These are phyloP conservation scores for Xylaria curta DNA, from an alignment of 495 filamentous ascomycete genomes.

Conservation along the genomic window DNA sequence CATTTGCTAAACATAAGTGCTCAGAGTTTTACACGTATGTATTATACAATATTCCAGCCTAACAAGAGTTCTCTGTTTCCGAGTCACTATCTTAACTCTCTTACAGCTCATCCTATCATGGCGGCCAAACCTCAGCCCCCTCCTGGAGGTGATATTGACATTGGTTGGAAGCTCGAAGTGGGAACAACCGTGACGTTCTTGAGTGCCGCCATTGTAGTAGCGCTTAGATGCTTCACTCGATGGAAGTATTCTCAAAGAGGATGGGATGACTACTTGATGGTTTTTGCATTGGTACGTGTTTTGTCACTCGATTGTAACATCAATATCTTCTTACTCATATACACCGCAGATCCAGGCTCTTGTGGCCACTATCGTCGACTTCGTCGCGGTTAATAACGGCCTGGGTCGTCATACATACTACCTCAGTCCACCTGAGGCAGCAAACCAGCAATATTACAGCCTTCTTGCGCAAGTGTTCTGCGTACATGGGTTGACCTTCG, in stretches of 20 bases:
- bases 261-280: neutral
- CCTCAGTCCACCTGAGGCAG: neutral
- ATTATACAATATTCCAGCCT: neutral
- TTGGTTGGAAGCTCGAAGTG: neutral
- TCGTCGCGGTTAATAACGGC: neutral
- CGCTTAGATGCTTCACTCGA: neutral
- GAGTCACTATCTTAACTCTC: neutral
- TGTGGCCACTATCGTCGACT: neutral
- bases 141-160: neutral
- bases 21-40: neutral
- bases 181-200: neutral
- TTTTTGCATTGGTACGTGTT: neutral
- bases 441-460: neutral
- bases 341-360: neutral
- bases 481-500: neutral
- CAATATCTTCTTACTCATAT: neutral
- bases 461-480: neutral
- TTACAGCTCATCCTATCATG: neutral
- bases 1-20: neutral
- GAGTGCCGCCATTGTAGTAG: neutral
- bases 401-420: neutral
- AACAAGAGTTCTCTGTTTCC: neutral
- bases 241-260: conserved; percentile 1
- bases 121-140: neutral
- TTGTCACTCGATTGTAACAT: neutral